phyloP scores from a whole-genome alignment of 2,329 filamentous ascomycete genomes.

The Calonectria pseudoturangicola region DNA sequence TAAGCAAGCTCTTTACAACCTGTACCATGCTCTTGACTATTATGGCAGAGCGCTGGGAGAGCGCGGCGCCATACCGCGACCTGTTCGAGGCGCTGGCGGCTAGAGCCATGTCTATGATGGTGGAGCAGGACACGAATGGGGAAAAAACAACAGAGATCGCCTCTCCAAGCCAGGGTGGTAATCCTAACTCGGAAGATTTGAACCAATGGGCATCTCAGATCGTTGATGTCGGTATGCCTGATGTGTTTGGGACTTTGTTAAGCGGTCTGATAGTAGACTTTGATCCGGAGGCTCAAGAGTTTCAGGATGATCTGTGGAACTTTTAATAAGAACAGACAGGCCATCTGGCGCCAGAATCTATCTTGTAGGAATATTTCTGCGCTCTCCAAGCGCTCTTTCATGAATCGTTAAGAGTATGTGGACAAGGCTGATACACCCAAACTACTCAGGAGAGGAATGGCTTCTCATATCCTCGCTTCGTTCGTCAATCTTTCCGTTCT shows the following conservation, averaged over 20 bases:
- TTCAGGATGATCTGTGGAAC: not conserved
- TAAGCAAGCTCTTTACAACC: slow-evolving; percentile 54
- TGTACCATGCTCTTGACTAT: slow-evolving; percentile 57
- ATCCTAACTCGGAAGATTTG: not conserved
- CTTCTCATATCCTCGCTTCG: no score
- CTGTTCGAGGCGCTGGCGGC: slow-evolving; percentile 55
- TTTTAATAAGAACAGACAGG: not conserved
- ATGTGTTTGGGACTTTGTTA: slow-evolving; percentile 15
- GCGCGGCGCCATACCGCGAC: slow-evolving; percentile 57
- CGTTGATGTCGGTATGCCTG: slow-evolving; percentile 5
- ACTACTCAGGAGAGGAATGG: no score
- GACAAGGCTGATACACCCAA: no score
- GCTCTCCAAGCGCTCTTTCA: no score
- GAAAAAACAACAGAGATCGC: not conserved
- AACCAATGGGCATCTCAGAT: slow-evolving; percentile 10
- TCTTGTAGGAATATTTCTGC: no score
- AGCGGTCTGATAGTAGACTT: slow-evolving; percentile 10
- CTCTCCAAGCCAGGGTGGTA: not conserved
- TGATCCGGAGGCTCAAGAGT: not conserved
- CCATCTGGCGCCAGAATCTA: no score
- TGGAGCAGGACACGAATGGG: not conserved
- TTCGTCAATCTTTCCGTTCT: no score
- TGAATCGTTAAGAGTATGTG: no score
- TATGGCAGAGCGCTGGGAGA: slow-evolving; percentile 57
- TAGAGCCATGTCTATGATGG: not conserved